Evolutionary conservation across 805 yeast genomes (phyloP).

Genomic region (Candida hispaniensis): DNA sequence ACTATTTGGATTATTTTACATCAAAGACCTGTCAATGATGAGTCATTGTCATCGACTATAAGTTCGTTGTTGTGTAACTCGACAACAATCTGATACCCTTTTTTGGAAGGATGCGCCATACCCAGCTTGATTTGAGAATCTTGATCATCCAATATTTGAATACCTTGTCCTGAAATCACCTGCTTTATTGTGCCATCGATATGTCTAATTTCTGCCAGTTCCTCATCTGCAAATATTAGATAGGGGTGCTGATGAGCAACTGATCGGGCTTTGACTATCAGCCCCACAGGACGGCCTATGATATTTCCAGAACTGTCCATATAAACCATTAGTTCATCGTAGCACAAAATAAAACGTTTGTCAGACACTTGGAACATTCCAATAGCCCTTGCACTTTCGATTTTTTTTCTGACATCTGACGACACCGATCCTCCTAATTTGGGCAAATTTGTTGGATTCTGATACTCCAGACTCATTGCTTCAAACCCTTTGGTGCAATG

Average conservation of each 20-base stretch:
- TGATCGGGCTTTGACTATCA: conserved; percentile 27
- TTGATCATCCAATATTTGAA: conserved; percentile 35
- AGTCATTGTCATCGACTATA: conserved; percentile 23
- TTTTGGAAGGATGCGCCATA: conserved; percentile 55
- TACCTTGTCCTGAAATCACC: conserved; percentile 61
- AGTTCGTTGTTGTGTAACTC: conserved; percentile 29
- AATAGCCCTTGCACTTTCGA: conserved; percentile 39
- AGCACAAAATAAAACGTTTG: conserved; percentile 47
- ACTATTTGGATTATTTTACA: neutral
- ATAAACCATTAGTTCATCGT: conserved; percentile 59
- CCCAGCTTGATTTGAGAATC: conserved; percentile 34
- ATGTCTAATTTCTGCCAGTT: conserved; percentile 59
- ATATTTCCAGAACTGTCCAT: conserved; percentile 40
- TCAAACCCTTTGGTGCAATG: conserved; percentile 61
- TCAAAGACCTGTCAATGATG: conserved; percentile 11
- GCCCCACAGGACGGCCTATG: conserved; percentile 35
- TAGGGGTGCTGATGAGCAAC: conserved; percentile 39
- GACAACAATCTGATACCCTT: conserved; percentile 52
- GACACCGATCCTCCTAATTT: conserved; percentile 34
- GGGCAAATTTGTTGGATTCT: conserved; percentile 48
- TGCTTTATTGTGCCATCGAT: conserved; percentile 41
- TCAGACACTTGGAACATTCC: conserved; percentile 54
- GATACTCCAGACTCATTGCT: conserved; percentile 48
- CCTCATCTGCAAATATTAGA: conserved; percentile 48
- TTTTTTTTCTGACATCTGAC: conserved; percentile 30